phyloP scores from a whole-genome alignment of 225 moss, liverwort and hornwort genomes.

The Pleurozium schreberi region DNA sequence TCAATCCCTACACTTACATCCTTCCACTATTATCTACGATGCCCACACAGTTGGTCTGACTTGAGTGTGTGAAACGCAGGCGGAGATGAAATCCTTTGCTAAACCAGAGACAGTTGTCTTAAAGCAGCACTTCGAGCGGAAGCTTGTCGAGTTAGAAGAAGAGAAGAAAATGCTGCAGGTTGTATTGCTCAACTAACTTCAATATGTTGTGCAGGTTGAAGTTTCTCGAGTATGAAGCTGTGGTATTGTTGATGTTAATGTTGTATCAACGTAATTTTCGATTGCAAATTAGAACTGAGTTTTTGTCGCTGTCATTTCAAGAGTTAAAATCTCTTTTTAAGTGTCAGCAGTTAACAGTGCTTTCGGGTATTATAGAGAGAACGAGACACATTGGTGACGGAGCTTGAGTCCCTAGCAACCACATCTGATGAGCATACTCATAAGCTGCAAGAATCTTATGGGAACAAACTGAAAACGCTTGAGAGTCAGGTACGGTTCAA shows the following conservation, averaged over 20 bases:
- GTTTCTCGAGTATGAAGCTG: background rate
- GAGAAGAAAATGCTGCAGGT: constrained; percentile 94
- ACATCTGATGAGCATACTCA: constrained; percentile 53
- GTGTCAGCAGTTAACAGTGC: background rate
- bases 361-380: constrained; percentile 20
- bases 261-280: background rate
- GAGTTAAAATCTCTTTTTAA: background rate
- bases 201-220: background rate
- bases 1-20: background rate
- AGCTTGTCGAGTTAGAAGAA: constrained; percentile 86
- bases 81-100: constrained; percentile 82
- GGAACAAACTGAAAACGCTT: constrained; percentile 45
- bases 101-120: constrained; percentile 70
- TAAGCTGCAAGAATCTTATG: constrained; percentile 49
- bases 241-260: background rate
- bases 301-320: background rate
- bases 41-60: background rate
- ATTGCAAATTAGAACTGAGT: background rate
- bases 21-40: background rate
- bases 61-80: constrained; percentile 25
- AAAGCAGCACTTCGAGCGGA: constrained; percentile 91
- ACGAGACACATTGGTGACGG: constrained; percentile 48
- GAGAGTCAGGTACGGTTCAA: constrained; percentile 37
- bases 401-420: constrained; percentile 51
- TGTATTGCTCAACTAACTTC: background rate